A percentile compares a stretch with the other conserved stretches of the same genome.
These are phyloP conservation scores for Kwoniella sp. DNA, from an alignment of 768 basidiomycete genomes.

Conservation along the genomic window DNA sequence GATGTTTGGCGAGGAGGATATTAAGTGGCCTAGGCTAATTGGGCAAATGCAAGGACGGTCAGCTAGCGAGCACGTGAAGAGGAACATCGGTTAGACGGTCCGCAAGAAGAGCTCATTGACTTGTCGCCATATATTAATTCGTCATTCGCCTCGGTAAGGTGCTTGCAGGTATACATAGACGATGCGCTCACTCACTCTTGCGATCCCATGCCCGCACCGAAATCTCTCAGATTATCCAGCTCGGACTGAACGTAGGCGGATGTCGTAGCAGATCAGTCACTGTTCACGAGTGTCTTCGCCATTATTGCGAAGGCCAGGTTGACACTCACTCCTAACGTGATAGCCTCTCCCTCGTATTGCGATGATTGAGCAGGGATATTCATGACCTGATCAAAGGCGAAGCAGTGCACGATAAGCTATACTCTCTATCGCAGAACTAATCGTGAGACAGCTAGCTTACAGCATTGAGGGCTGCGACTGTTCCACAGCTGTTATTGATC, in stretches of 20 bases:
- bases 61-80: background rate
- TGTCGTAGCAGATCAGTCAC: background rate
- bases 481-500: slow-evolving; percentile 95
- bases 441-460: no score
- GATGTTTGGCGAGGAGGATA: slow-evolving; percentile 56
- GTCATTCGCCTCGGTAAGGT: no score
- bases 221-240: slow-evolving; percentile 72
- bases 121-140: no score
- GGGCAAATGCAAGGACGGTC: background rate
- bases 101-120: no score
- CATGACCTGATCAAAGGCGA: slow-evolving; percentile 39
- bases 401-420: background rate
- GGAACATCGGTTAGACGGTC: background rate
- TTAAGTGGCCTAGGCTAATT: slow-evolving; percentile 52
- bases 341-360: slow-evolving; percentile 33
- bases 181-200: slow-evolving; percentile 53
- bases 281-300: no score
- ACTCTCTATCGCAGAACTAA: background rate
- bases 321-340: slow-evolving; percentile 49
- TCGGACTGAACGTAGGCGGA: slow-evolving; percentile 60
- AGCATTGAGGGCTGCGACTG: slow-evolving; percentile 89
- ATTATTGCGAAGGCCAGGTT: background rate
- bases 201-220: slow-evolving; percentile 83
- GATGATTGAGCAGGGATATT: slow-evolving; percentile 45
- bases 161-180: no score